Conservation (phyloP, 2,329 filamentous ascomycete species). For the Fusarium brevicatenulatum region DNA sequence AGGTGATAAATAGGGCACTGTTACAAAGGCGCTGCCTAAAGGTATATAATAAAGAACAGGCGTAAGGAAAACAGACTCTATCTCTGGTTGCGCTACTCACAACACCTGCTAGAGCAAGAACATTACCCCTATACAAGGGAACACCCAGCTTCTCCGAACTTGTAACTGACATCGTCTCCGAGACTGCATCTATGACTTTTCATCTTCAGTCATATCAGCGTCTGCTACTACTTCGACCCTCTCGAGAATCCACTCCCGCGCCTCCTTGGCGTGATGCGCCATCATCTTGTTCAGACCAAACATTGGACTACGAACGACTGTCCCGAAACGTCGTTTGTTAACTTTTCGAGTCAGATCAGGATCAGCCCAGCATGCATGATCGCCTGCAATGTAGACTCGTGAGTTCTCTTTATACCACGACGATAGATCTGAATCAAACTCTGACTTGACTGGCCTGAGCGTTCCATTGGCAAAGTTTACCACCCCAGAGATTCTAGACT, state of each 20-base stretch:
- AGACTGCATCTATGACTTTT: conserved; percentile 46
- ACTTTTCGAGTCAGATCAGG: conserved; percentile 69
- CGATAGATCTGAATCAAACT: conserved; percentile 76
- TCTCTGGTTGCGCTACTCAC: not conserved
- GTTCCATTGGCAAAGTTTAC: conserved; percentile 84
- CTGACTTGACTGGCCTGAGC: conserved; percentile 81
- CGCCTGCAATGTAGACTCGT: conserved; percentile 77
- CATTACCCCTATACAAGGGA: not conserved
- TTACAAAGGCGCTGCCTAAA: not conserved
- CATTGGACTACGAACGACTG: conserved; percentile 62
- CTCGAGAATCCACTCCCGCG: conserved; percentile 61
- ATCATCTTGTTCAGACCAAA: conserved; percentile 66
- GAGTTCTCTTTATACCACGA: conserved; percentile 88
- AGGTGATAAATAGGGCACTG: not conserved
- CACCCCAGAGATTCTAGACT: conserved; percentile 74
- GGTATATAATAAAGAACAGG: conserved; percentile 15
- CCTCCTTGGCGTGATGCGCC: conserved; percentile 62
- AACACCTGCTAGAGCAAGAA: not conserved
- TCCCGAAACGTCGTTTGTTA: conserved; percentile 68
- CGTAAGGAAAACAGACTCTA: conserved; percentile 1
- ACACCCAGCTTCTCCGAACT: not conserved
- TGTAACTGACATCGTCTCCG: not conserved
- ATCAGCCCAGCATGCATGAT: conserved; percentile 81
- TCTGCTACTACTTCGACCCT: conserved; percentile 48
- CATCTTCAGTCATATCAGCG: conserved; percentile 62